Conservation (phyloP, 257 asterid genomes). For the Nicotiana sylvestris region DNA sequence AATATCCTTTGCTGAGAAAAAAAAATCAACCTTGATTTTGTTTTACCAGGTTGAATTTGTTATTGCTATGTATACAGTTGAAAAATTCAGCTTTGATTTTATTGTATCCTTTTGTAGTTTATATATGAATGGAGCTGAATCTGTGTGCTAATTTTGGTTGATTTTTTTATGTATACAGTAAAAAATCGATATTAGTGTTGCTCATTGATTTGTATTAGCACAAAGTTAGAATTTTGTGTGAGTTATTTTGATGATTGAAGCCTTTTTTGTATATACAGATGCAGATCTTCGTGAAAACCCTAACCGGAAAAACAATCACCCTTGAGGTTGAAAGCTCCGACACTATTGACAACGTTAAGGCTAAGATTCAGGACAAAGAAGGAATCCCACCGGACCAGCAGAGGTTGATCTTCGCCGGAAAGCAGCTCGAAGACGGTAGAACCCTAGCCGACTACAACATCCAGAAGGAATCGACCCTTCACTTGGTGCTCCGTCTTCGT, state of each 20-base stretch:
- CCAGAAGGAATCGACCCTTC: conserved; percentile 33
- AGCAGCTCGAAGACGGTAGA: conserved; percentile 34
- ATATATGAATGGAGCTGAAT: background rate
- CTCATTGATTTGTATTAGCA: background rate
- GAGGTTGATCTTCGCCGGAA: conserved; percentile 30
- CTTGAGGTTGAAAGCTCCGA: conserved; percentile 39
- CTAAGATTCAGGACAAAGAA: conserved; percentile 37
- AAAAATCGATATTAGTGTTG: background rate
- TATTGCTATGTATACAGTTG: background rate
- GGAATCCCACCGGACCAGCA: conserved; percentile 34
- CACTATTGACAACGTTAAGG: conserved; percentile 42
- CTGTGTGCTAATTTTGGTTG: background rate
- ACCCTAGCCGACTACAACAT: conserved; percentile 36
- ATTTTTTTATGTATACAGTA: background rate
- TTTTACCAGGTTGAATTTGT: background rate
- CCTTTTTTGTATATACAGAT: conserved; percentile 22
- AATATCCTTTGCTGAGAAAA: background rate
- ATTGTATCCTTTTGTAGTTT: background rate
- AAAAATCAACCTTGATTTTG: background rate
- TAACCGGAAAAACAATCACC: conserved; percentile 48
- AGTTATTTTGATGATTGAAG: background rate
- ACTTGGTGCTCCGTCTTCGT: conserved; percentile 24
- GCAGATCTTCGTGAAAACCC: conserved; percentile 66
- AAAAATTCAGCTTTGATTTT: background rate
- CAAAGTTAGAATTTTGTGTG: background rate